Base-by-base conservation (phyloP, 2,329 filamentous ascomycete species). In the Arthroderma sp. region DNA sequence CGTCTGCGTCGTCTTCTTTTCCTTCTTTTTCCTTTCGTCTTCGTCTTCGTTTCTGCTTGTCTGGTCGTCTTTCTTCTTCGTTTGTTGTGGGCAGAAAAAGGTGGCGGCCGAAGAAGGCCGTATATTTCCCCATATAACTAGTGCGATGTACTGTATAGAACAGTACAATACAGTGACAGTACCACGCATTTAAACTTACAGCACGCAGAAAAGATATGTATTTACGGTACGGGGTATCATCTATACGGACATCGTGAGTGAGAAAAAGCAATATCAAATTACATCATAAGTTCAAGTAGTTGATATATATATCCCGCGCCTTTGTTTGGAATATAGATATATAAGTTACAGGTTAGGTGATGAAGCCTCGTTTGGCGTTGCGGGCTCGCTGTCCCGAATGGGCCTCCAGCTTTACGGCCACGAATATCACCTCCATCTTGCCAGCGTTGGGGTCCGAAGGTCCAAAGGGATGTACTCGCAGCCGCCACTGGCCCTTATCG, bases 381-480 rank as follows among this genome's bases (percentile, higher is more conserved):
- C 87, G 79, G 9, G 78, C 78, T 60, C 77, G 75, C 70, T 91
- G 82, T 6, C 77, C 79, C 56, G 79, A 85, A 63, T 83, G 80
- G 0, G 84, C 86, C 63, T 94, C 86, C 25, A 95, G 67, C 70
- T 87, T 89, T 35, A 91, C 86, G 0, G 83, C 87, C 15, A 86
- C 77, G 54, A 95, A 77, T 21, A 88, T 78, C 59, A 88, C 85
- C 71, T 91, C 86, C 57, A 85, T 77, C 1, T 76, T 75, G 38
- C 74, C 75, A 31, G 62, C 66, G 65, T 71, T 75, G 3, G 63
- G 61, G 37, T 67, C 65, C 28, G 65, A 61, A 13, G 52, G 38
- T 3, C 51, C n/a, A 58, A 65, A 71, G 5, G 72, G 70, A 66
- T 86, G 83, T 28, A 94, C 81, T 43, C 81, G 77, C 62, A 90